Evolutionary conservation across 805 yeast genomes (phyloP).

Genomic region (Pichia deserticola): DNA sequence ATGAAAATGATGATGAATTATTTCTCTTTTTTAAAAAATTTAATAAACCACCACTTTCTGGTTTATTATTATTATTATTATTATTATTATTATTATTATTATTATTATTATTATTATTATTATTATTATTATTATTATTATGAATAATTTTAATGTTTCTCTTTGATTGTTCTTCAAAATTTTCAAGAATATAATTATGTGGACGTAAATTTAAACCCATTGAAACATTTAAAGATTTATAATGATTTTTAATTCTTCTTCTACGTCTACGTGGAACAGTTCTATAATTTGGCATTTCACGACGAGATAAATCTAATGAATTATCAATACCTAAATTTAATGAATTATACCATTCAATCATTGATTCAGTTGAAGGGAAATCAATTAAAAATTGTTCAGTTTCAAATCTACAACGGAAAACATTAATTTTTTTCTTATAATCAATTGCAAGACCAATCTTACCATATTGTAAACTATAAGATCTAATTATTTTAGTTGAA

Average conservation of each 20-base stretch:
- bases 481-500: conserved; percentile 38
- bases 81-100: background rate
- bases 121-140: background rate
- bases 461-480: conserved; percentile 79
- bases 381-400: conserved; percentile 71
- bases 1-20: no score
- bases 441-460: conserved; percentile 81
- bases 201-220: background rate
- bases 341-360: conserved; percentile 74
- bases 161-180: background rate
- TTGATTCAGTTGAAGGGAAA: conserved; percentile 52
- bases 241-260: conserved; percentile 23
- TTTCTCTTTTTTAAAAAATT: background rate
- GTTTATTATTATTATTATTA: background rate
- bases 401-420: conserved; percentile 71
- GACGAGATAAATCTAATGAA: conserved; percentile 62
- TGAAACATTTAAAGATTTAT: background rate
- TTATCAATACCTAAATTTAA: conserved; percentile 72
- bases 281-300: conserved; percentile 70
- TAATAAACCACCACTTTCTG: background rate
- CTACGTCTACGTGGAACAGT: conserved; percentile 76
- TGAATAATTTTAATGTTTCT: background rate
- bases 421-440: conserved; percentile 62
- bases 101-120: background rate
- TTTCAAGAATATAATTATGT: background rate